These are phyloP conservation scores for Euphorbia lathyris DNA, from an alignment of 345 rosid genomes.

Conservation along the genomic window DNA sequence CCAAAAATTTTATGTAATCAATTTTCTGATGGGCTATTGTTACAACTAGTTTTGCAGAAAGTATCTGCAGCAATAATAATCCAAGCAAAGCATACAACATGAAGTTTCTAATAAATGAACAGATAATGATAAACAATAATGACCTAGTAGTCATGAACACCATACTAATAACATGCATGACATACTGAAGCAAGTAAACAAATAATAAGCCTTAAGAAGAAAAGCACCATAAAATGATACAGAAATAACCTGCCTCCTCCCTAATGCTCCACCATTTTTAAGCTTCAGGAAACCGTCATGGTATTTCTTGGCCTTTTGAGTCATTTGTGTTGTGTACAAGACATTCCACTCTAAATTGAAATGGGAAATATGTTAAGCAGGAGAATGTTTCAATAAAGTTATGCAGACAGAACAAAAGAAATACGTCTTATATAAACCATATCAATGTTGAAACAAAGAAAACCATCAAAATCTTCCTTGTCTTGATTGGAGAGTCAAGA, in stretches of 20 bases:
- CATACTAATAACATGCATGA: constrained; percentile 1
- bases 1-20: neutral
- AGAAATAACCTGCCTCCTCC: constrained; percentile 50
- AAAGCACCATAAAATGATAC: neutral
- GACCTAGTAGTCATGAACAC: neutral
- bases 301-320: constrained; percentile 62
- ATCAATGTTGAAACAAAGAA: neutral
- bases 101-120: neutral
- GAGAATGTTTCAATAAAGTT: neutral
- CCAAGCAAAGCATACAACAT: neutral
- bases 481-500: neutral
- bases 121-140: neutral
- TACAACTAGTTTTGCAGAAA: neutral
- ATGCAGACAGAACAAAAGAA: constrained; percentile 4
- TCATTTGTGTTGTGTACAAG: constrained; percentile 56
- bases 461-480: neutral
- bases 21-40: neutral
- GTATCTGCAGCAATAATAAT: neutral
- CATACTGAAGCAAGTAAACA: constrained; percentile 6
- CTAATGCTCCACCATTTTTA: constrained; percentile 27
- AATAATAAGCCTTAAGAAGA: constrained; percentile 7
- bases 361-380: constrained; percentile 10
- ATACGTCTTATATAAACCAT: neutral
- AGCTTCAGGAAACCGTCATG: constrained; percentile 55
- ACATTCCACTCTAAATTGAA: constrained; percentile 51